A percentile compares a stretch with the other conserved stretches of the same genome.
These are phyloP conservation scores for Theileria annulata DNA, from an alignment of 169 alveolate species.

Conservation along the genomic window DNA sequence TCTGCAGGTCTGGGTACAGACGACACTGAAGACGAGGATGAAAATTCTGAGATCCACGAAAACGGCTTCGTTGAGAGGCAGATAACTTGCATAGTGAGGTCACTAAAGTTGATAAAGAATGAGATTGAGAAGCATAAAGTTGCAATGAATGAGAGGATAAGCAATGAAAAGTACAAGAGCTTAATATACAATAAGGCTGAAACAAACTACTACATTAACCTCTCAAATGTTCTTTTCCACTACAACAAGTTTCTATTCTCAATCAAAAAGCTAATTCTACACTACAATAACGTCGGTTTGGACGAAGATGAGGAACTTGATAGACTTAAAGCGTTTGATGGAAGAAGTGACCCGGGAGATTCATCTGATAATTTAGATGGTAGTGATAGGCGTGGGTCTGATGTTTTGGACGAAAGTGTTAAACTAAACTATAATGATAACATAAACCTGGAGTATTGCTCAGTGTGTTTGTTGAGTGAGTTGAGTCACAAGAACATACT, in stretches of 20 bases:
- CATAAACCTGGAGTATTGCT: slow-evolving; percentile 50
- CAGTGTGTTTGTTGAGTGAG: slow-evolving; percentile 67
- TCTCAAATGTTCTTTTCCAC: neutral
- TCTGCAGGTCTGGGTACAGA: slow-evolving; percentile 14
- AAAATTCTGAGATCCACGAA: neutral
- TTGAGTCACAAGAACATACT: slow-evolving; percentile 56
- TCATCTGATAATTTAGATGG: neutral
- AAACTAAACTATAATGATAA: neutral
- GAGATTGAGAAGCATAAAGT: neutral
- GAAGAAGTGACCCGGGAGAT: neutral
- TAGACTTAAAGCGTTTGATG: neutral
- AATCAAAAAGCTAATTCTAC: neutral
- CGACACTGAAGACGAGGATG: slow-evolving; percentile 2
- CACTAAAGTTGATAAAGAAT: slow-evolving; percentile 5
- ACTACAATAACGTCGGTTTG: neutral
- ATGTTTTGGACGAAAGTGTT: neutral
- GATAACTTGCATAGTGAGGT: neutral
- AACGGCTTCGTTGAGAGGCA: slow-evolving; percentile 3
- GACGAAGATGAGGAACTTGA: neutral
- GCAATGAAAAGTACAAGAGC: neutral
- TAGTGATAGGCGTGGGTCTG: neutral
- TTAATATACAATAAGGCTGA: neutral
- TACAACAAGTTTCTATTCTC: neutral
- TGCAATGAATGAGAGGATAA: neutral
- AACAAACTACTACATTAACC: neutral